Base-by-base conservation (phyloP, 1,284 basidiomycete genomes). In the Ganoderma resinaceum region DNA sequence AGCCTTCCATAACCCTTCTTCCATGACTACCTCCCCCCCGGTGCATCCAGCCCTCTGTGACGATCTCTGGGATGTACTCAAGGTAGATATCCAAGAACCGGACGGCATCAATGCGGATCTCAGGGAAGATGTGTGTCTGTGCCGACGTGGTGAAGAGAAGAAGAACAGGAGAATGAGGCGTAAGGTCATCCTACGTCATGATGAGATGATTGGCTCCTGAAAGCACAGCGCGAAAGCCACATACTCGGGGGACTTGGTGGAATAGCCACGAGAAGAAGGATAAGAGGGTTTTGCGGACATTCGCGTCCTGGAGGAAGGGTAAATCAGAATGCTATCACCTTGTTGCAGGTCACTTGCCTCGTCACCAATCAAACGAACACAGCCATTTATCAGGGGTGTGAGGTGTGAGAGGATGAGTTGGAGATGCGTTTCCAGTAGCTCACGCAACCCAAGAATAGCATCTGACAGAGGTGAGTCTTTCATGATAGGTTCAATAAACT, bases 51-150 rank as follows among this genome's bases (percentile, higher is more conserved):
- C 91, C 90, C 59, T 84, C 82, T 1, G 92, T 87, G 18, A 96
- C 88, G 11, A 86, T 82, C 18, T 85, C 83, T 1, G 96, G 95
- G 3, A 94, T 87, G 61, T 86, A 78, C 42, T 93, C 90, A 2
- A 99, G 85, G 42, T 96, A 86, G 18, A 98, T 79, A 75, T 95
- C 88, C 61, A 99, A 81, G 71, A 97, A 88, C 33, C 90, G 89
- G 70, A 97, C 86, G 0, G 96, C 95, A 77, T 99, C 97, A 57
- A 98, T 86, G 11, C 96, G 87, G 67, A 99, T 94, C 75, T 97
- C 95, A 11, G 96, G 95, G 78, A 96, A 97, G 67, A 99, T 98
- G 76, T 98, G 94, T 0, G 95, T 96, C 78, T 98, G 92, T 0
- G 95, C 95, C 4, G 97, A 97, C 1, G 95, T 91, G 0, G 91